Conservation (phyloP, 2,329 filamentous ascomycete species). For the Ampelomyces quisqualis region DNA sequence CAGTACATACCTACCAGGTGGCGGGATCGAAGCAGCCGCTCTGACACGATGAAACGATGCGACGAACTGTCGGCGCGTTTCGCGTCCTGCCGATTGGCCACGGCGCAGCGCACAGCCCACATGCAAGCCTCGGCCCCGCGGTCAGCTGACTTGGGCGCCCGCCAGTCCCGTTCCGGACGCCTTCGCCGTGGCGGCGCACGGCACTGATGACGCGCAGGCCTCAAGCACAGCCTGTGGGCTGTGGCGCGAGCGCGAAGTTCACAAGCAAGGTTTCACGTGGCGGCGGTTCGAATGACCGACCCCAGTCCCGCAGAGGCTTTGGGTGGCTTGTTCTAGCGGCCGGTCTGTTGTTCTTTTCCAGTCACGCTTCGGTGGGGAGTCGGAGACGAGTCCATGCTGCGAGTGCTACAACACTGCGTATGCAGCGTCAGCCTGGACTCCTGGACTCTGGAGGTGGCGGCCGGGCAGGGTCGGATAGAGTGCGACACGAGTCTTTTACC, state of each 20-base stretch:
- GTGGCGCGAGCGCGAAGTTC: constrained; percentile 13
- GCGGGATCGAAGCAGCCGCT: constrained; percentile 5
- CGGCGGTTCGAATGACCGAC: constrained; percentile 21
- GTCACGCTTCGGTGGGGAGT: too few relatives aligned
- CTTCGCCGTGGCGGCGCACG: constrained; percentile 34
- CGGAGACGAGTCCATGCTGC: too few relatives aligned
- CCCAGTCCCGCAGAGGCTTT: constrained; percentile 22
- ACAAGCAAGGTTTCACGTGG: constrained; percentile 37
- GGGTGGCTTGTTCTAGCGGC: constrained; percentile 33
- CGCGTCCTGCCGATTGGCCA: constrained; percentile 2
- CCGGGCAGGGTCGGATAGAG: constrained; percentile 34
- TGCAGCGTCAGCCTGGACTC: too few relatives aligned
- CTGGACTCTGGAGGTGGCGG: constrained; percentile 26
- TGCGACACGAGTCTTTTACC: constrained; percentile 35
- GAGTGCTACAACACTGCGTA: too few relatives aligned
- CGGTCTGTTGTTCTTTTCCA: constrained; percentile 25
- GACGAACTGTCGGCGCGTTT: constrained; percentile 7
- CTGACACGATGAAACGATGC: constrained; percentile 13
- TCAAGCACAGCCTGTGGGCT: constrained; percentile 28
- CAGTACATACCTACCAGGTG: constrained; percentile 3
- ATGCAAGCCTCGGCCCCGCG: constrained; percentile 1
- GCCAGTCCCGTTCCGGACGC: constrained; percentile 11
- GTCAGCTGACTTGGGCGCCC: constrained; percentile 9
- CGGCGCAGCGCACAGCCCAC: constrained; percentile 4
- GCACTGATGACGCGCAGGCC: constrained; percentile 38